Conservation (phyloP, 75 land plant species). For the Gnetum montanum region DNA sequence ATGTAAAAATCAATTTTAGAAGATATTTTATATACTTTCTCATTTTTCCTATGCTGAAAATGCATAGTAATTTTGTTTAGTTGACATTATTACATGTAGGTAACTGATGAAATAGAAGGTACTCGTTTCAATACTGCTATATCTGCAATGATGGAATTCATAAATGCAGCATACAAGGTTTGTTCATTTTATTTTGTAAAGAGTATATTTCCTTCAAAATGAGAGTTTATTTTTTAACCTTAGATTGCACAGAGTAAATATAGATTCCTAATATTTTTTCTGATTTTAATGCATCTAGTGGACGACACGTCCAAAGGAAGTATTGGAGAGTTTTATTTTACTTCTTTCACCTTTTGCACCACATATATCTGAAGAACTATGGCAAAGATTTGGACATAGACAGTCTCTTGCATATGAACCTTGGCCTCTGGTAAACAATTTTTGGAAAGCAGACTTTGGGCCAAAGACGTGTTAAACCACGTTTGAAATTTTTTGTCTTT, state of each 20-base stretch:
- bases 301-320: constrained; percentile 55
- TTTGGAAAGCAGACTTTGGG: neutral
- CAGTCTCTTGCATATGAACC: constrained; percentile 68
- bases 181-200: neutral
- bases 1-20: no score
- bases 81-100: no score
- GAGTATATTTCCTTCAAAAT: neutral
- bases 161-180: constrained; percentile 93
- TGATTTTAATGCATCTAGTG: constrained; percentile 37
- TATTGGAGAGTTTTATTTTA: constrained; percentile 66
- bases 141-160: constrained; percentile 96
- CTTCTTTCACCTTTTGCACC: constrained; percentile 93
- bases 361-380: constrained; percentile 89
- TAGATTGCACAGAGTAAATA: neutral
- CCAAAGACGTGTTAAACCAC: no score
- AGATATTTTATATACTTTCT: no score
- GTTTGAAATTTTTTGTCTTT: no score
- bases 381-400: constrained; percentile 74
- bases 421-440: constrained; percentile 65
- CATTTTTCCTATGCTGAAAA: no score
- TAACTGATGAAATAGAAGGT: constrained; percentile 75
- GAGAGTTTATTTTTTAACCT: neutral
- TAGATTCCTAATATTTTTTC: neutral
- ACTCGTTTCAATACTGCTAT: constrained; percentile 93
- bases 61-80: no score